These are phyloP conservation scores for Gamsiella multidivaricata DNA, from an alignment of 192 early-diverging fungal genomes.

Conservation along the genomic window DNA sequence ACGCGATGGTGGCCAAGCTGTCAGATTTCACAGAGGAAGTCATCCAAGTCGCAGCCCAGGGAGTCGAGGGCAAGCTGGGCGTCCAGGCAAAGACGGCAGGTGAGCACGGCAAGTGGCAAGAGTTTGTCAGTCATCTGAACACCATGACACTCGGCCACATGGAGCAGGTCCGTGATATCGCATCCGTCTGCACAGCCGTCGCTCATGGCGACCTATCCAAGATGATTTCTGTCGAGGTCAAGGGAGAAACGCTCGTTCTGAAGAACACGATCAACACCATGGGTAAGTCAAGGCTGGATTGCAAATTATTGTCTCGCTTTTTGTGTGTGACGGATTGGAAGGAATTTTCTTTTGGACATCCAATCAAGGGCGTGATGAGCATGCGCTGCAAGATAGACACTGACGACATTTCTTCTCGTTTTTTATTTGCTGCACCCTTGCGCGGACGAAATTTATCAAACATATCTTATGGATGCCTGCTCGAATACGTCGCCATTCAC, in stretches of 20 bases:
- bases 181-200: constrained; percentile 77
- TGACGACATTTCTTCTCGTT: too few relatives aligned
- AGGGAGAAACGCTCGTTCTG: constrained; percentile 75
- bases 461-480: neutral
- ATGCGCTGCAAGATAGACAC: too few relatives aligned
- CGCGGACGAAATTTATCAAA: neutral
- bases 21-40: constrained; percentile 67
- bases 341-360: too few relatives aligned
- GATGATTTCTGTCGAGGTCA: constrained; percentile 73
- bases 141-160: constrained; percentile 65
- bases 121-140: constrained; percentile 69
- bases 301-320: too few relatives aligned
- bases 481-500: neutral
- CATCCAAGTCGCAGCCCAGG: constrained; percentile 75
- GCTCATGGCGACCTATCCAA: constrained; percentile 74
- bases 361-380: too few relatives aligned
- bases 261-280: constrained; percentile 82
- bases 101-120: constrained; percentile 66
- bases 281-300: constrained; percentile 59
- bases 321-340: neutral
- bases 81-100: constrained; percentile 63
- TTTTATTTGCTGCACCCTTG: neutral
- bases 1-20: constrained; percentile 71
- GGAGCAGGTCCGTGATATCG: constrained; percentile 74
- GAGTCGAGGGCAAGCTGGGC: constrained; percentile 80